Evolutionary conservation across 2,329 filamentous ascomycete genomes (phyloP).

Genomic region (Arthrobotrys pseudoclavata): DNA sequence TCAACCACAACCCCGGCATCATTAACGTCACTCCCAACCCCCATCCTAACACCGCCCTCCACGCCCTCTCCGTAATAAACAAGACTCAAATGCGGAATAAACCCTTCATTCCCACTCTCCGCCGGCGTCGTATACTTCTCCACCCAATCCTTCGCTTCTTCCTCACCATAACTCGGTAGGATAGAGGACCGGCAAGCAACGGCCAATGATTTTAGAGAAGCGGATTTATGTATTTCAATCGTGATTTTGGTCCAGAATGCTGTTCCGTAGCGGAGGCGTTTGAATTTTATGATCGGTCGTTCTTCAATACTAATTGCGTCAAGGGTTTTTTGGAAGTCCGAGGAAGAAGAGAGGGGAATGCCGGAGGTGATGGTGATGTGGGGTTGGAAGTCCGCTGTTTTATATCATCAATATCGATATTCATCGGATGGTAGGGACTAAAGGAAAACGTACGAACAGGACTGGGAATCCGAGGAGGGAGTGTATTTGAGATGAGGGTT

Average conservation of each 20-base stretch:
- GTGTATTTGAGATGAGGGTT: slow-evolving; percentile 60
- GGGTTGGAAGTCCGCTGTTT: slow-evolving; percentile 61
- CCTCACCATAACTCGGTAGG: slow-evolving; percentile 37
- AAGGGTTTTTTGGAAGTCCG: slow-evolving; percentile 49
- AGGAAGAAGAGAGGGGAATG: slow-evolving; percentile 38
- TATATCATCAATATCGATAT: slow-evolving; percentile 9
- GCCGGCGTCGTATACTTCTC: slow-evolving; percentile 57
- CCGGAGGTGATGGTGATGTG: slow-evolving; percentile 62
- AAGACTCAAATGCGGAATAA: slow-evolving; percentile 62
- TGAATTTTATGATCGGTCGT: slow-evolving; percentile 53
- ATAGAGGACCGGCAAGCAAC: slow-evolving; percentile 57
- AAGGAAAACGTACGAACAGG: slow-evolving; percentile 39
- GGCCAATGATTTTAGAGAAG: slow-evolving; percentile 59
- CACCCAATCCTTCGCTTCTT: slow-evolving; percentile 58
- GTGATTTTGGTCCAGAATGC: slow-evolving; percentile 62
- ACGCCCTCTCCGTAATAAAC: slow-evolving; percentile 59
- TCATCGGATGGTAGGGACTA: neutral
- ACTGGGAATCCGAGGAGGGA: slow-evolving; percentile 60
- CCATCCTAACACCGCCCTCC: slow-evolving; percentile 5
- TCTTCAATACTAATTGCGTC: slow-evolving; percentile 32
- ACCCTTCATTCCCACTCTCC: slow-evolving; percentile 60
- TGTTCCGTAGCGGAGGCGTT: slow-evolving; percentile 60
- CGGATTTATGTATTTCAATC: slow-evolving; percentile 60
- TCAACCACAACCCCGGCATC: slow-evolving; percentile 21
- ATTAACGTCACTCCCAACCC: slow-evolving; percentile 35